phyloP scores from a whole-genome alignment of 495 filamentous ascomycete species.

The Aspergillus homomorphus region DNA sequence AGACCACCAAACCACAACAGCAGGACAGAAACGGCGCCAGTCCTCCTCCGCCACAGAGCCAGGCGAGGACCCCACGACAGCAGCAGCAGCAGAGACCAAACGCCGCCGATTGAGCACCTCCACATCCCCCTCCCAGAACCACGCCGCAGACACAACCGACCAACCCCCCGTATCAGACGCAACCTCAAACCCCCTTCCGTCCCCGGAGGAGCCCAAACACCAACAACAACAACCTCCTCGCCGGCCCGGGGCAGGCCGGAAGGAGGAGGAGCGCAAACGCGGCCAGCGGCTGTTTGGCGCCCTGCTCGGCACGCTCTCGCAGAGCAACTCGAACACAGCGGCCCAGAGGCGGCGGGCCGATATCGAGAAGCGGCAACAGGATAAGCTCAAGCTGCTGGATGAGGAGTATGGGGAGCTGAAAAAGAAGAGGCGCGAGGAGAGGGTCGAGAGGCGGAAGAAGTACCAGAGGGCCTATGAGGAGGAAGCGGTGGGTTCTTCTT shows the following conservation, averaged over 20 bases:
- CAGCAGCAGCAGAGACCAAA: conserved; percentile 43
- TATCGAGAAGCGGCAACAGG: conserved; percentile 86
- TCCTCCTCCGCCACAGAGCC: conserved; percentile 56
- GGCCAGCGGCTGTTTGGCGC: conserved; percentile 88
- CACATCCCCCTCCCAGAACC: conserved; percentile 14
- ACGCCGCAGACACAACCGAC: conserved; percentile 4
- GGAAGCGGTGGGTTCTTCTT: conserved; percentile 60
- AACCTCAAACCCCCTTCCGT: conserved; percentile 9
- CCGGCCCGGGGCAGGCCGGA: conserved; percentile 34
- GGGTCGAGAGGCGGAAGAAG: conserved; percentile 55
- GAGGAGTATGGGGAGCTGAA: conserved; percentile 67
- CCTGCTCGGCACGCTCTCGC: conserved; percentile 81
- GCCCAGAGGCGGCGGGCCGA: conserved; percentile 78
- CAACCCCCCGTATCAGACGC: background rate
- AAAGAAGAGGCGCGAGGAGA: conserved; percentile 59
- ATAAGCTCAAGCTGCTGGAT: conserved; percentile 72
- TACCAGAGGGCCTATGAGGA: conserved; percentile 78
- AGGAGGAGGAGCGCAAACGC: conserved; percentile 77
- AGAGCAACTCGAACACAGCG: conserved; percentile 57
- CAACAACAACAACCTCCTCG: conserved; percentile 47
- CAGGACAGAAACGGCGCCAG: conserved; percentile 53
- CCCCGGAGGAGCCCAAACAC: conserved; percentile 24
- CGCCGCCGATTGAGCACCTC: conserved; percentile 47
- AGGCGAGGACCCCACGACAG: conserved; percentile 17
- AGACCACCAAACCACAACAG: conserved; percentile 24